These are phyloP conservation scores for carrot (Daucus carota) DNA, from an alignment of 129 eudicot genomes.

Conservation along the genomic window DNA sequence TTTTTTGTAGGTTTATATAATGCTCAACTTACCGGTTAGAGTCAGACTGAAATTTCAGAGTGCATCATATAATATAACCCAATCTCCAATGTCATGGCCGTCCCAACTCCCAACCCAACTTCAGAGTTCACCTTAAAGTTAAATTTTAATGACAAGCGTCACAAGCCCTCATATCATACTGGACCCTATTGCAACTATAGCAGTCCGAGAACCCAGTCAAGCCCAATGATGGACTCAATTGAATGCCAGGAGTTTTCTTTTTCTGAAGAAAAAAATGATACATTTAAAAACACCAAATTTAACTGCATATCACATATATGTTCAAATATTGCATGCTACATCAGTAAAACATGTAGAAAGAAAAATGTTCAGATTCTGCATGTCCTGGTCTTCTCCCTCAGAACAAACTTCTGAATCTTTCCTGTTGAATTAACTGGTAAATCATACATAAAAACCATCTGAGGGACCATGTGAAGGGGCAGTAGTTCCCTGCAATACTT, in stretches of 20 bases:
- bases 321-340: neutral
- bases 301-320: neutral
- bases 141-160: no score
- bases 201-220: no score
- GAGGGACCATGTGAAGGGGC: conserved; percentile 39
- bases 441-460: conserved; percentile 24
- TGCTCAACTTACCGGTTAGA: neutral
- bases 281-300: no score
- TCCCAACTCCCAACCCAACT: neutral
- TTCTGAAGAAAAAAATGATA: no score
- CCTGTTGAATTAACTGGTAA: conserved; percentile 58
- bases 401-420: conserved; percentile 48
- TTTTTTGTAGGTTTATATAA: no score
- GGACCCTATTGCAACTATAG: no score
- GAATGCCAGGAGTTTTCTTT: no score
- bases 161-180: no score
- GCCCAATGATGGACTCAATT: no score
- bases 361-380: neutral
- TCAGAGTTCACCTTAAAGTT: no score
- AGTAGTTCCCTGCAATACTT: conserved; percentile 28
- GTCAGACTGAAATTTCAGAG: no score
- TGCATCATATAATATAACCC: no score
- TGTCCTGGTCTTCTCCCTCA: conserved; percentile 29
- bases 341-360: neutral
- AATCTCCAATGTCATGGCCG: neutral